A percentile compares a stretch with the other conserved stretches of the same genome.
These are phyloP conservation scores for Sisymbrium irio DNA, from an alignment of 345 rosid species.

Conservation along the genomic window DNA sequence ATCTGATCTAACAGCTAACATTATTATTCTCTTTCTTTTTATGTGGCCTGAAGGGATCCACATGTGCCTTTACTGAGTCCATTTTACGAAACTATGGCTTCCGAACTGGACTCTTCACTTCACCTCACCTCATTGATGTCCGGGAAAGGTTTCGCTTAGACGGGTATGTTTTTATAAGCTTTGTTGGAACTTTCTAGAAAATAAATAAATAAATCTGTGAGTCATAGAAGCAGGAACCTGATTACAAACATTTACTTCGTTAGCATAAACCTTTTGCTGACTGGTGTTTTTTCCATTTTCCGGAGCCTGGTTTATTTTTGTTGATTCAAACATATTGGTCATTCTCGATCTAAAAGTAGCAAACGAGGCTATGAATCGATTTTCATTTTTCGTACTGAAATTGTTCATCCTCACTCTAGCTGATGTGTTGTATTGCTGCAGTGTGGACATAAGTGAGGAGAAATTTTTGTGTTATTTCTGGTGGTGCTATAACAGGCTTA, in stretches of 20 bases:
- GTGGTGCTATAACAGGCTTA: constrained; percentile 93
- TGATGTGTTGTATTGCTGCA: constrained; percentile 42
- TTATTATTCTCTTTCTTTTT: background rate
- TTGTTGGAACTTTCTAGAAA: background rate
- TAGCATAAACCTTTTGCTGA: background rate
- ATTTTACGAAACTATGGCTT: constrained; percentile 81
- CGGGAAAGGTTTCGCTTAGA: constrained; percentile 90
- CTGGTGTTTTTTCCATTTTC: background rate
- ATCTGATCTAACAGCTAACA: constrained; percentile 3
- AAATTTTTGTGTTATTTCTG: constrained; percentile 93
- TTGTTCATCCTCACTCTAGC: constrained; percentile 11
- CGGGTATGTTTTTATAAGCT: constrained; percentile 51
- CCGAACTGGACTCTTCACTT: constrained; percentile 90
- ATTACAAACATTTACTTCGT: background rate
- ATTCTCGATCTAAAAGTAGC: background rate
- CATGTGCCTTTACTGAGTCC: constrained; percentile 91
- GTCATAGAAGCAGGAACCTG: constrained; percentile 3
- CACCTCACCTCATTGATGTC: constrained; percentile 95
- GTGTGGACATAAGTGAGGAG: constrained; percentile 79
- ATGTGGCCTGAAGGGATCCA: constrained; percentile 64
- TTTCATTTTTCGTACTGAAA: background rate
- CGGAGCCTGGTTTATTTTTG: background rate
- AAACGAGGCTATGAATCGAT: background rate
- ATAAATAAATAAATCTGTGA: background rate
- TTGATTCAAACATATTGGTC: background rate